Conservation (phyloP, 129 eudicot genomes). For the Rutidosis leptorrhynchoides region DNA sequence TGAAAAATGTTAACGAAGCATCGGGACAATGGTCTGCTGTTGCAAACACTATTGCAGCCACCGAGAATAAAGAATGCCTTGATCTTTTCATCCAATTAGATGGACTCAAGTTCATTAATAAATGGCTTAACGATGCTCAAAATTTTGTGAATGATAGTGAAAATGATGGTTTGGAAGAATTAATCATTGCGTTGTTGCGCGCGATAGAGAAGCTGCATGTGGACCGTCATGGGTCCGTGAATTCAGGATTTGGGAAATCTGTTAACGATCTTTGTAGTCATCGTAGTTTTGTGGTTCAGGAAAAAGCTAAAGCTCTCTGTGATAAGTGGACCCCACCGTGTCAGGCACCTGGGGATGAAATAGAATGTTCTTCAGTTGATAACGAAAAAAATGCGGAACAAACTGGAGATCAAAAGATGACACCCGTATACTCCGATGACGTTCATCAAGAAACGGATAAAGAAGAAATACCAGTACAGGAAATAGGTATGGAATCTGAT, state of each 20-base stretch:
- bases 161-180: slow-evolving; percentile 47
- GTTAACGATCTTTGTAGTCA: slow-evolving; percentile 50
- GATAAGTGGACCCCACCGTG: slow-evolving; percentile 52
- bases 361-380: too few relatives aligned
- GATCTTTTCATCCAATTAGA: slow-evolving; percentile 70
- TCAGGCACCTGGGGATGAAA: too few relatives aligned
- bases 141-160: slow-evolving; percentile 32
- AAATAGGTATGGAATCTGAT: slow-evolving; percentile 22
- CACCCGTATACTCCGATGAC: not conserved
- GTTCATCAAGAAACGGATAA: not conserved
- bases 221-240: slow-evolving; percentile 32
- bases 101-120: slow-evolving; percentile 56
- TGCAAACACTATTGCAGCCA: slow-evolving; percentile 64
- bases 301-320: slow-evolving; percentile 53
- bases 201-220: slow-evolving; percentile 55
- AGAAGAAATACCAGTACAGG: slow-evolving; percentile 22
- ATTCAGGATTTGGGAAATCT: slow-evolving; percentile 51
- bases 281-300: slow-evolving; percentile 44
- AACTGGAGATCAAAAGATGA: not conserved
- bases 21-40: slow-evolving; percentile 73
- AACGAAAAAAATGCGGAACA: slow-evolving; percentile 33
- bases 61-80: slow-evolving; percentile 73
- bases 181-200: slow-evolving; percentile 47
- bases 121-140: slow-evolving; percentile 68
- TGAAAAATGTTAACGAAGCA: slow-evolving; percentile 43